Evolutionary conservation across 1,139 yeast genomes (phyloP).

Genomic region (Candida freyschussii): DNA sequence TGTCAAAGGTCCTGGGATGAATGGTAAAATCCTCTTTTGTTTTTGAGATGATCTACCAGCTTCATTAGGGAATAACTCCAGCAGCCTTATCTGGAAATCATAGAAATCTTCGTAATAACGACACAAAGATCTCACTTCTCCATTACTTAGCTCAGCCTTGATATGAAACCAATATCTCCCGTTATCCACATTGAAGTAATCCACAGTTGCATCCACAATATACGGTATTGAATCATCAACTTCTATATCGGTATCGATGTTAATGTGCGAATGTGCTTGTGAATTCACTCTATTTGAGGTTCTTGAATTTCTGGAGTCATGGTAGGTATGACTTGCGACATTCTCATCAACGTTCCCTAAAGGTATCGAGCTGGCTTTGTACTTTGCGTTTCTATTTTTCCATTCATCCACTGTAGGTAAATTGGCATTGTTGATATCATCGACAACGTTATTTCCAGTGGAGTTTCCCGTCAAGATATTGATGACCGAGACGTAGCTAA

Average conservation of each 20-base stretch:
- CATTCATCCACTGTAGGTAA: constrained; percentile 94
- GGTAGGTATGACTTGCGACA: too few relatives aligned
- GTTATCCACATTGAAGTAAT: constrained; percentile 74
- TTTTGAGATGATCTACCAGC: constrained; percentile 69
- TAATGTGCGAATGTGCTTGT: constrained; percentile 6
- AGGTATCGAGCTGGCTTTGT: constrained; percentile 87
- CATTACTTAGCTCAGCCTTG: constrained; percentile 64
- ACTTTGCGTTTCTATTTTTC: constrained; percentile 87
- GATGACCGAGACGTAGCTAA: constrained; percentile 78
- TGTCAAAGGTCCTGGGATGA: constrained; percentile 94
- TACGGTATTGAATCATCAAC: constrained; percentile 25
- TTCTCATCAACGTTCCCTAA: constrained; percentile 40
- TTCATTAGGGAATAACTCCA: constrained; percentile 85
- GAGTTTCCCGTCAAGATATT: constrained; percentile 65
- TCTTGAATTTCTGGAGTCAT: constrained; percentile 3
- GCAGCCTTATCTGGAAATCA: constrained; percentile 80
- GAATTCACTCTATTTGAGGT: constrained; percentile 11
- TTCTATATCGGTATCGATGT: constrained; percentile 6
- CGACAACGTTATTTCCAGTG: constrained; percentile 41
- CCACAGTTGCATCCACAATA: constrained; percentile 66
- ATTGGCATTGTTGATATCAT: constrained; percentile 55
- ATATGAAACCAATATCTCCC: constrained; percentile 90
- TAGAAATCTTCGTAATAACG: constrained; percentile 95
- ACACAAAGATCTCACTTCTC: constrained; percentile 66
- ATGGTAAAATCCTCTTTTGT: constrained; percentile 72